phyloP scores from a whole-genome alignment of 83 land plant species.

The Picea abies region DNA sequence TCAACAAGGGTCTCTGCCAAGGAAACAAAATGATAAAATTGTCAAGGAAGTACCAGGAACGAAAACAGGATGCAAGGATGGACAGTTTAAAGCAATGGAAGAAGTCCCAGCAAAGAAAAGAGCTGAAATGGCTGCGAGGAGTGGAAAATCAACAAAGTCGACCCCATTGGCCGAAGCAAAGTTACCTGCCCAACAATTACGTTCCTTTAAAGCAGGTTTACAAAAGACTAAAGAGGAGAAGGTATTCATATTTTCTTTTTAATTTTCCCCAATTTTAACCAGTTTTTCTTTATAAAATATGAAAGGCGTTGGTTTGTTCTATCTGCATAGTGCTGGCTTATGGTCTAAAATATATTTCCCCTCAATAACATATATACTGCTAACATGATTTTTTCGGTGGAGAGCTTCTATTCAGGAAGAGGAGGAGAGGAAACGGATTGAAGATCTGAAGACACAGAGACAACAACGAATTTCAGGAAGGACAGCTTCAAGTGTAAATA shows the following conservation, averaged over 20 bases:
- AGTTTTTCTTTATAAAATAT: neutral
- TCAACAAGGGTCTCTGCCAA: neutral
- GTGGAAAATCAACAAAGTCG: slow-evolving; percentile 6
- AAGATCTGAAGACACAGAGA: slow-evolving; percentile 1
- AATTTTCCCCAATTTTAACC: neutral
- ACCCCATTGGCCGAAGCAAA: slow-evolving; percentile 75
- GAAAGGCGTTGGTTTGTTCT: neutral
- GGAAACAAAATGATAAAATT: neutral
- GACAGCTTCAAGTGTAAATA: neutral
- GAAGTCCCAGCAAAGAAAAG: neutral
- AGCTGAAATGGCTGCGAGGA: neutral
- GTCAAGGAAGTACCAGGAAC: slow-evolving; percentile 1
- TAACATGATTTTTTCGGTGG: neutral
- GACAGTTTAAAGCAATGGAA: neutral
- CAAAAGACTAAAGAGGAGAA: slow-evolving; percentile 14
- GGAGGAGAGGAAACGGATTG: slow-evolving; percentile 15
- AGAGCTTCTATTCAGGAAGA: slow-evolving; percentile 6
- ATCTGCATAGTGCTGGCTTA: neutral
- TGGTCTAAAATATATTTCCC: neutral
- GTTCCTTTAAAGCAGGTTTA: slow-evolving; percentile 35
- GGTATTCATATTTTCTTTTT: slow-evolving; percentile 12
- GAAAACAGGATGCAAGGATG: slow-evolving; percentile 3
- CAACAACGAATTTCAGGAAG: slow-evolving; percentile 9
- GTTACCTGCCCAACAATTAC: slow-evolving; percentile 81
- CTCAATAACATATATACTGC: neutral